These are phyloP conservation scores for Trifolium fragiferum DNA, from an alignment of 306 rosid species.

Conservation along the genomic window DNA sequence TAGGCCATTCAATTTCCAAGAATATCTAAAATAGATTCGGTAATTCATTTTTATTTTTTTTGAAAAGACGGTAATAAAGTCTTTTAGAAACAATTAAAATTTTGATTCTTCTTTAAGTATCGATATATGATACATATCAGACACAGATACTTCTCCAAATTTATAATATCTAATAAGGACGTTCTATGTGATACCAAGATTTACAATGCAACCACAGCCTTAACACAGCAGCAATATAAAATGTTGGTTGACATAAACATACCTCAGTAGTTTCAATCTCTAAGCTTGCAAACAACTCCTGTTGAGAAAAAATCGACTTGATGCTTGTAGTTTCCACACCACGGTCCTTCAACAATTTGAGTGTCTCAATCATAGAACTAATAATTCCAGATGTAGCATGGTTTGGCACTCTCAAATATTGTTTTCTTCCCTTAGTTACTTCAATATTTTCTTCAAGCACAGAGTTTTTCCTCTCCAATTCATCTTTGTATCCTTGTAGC, in stretches of 20 bases:
- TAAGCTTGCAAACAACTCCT: conserved; percentile 51
- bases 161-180: no score
- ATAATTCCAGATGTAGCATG: conserved; percentile 50
- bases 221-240: background rate
- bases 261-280: conserved; percentile 52
- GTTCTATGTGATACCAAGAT: background rate
- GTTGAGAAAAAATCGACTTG: conserved; percentile 51
- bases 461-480: conserved; percentile 46
- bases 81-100: no score
- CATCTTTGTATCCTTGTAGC: conserved; percentile 50
- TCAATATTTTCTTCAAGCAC: conserved; percentile 46
- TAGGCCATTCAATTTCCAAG: rapidly evolving
- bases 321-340: conserved; percentile 54
- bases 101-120: no score
- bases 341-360: conserved; percentile 52
- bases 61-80: no score
- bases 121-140: no score
- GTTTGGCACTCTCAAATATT: conserved; percentile 44
- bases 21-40: no score
- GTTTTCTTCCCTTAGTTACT: conserved; percentile 32
- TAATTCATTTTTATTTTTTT: no score
- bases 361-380: conserved; percentile 61
- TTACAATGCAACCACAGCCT: background rate
- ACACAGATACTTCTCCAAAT: no score
- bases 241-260: background rate